Conservation (phyloP, 1,284 basidiomycete genomes). For the Abortiporus biennis region DNA sequence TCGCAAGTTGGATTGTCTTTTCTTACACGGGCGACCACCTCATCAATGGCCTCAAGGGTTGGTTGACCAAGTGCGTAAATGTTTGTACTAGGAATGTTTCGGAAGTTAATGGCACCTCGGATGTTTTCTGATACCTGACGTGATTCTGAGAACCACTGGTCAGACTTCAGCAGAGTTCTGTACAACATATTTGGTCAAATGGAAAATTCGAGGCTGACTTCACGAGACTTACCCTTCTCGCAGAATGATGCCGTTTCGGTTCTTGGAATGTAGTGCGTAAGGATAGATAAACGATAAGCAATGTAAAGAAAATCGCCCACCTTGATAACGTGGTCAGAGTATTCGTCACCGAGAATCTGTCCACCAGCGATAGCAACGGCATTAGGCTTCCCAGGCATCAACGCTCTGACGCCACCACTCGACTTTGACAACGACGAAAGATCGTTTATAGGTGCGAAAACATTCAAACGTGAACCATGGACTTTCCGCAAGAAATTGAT, state of each 20-base stretch:
- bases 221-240: conserved; percentile 63
- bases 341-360: conserved; percentile 88
- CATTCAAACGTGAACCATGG: conserved; percentile 71
- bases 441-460: conserved; percentile 88
- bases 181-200: not conserved
- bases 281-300: conserved; percentile 1
- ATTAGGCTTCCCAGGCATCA: conserved; percentile 63
- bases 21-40: conserved; percentile 73
- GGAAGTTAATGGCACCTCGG: conserved; percentile 93
- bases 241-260: conserved; percentile 90
- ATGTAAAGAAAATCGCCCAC: conserved; percentile 29
- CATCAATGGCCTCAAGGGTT: conserved; percentile 83
- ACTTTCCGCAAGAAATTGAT: conserved; percentile 80
- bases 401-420: conserved; percentile 44
- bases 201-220: too few relatives aligned
- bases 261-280: too few relatives aligned
- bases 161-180: conserved; percentile 86
- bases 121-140: conserved; percentile 61
- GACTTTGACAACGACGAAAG: conserved; percentile 73
- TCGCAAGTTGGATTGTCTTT: conserved; percentile 53
- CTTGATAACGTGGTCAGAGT: conserved; percentile 89
- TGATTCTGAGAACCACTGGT: conserved; percentile 81
- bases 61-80: conserved; percentile 94
- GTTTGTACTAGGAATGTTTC: conserved; percentile 77
- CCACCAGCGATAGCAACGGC: conserved; percentile 79